Conservation (phyloP, 2,329 filamentous ascomycete genomes). For the Fusarium albidum region DNA sequence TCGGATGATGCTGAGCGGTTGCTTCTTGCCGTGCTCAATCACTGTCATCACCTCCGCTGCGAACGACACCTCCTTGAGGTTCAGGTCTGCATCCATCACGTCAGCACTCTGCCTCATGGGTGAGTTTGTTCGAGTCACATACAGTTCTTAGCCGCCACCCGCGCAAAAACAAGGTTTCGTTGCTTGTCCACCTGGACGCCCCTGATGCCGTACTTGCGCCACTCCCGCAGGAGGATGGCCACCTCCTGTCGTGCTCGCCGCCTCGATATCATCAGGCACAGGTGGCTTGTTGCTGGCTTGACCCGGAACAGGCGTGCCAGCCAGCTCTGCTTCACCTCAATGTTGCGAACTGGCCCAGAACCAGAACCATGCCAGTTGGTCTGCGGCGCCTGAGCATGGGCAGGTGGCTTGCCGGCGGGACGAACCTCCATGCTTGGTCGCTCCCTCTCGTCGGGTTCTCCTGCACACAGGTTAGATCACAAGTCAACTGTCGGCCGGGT, state of each 20-base stretch:
- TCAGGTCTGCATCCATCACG: constrained; percentile 65
- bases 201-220: constrained; percentile 82
- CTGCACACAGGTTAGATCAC: constrained; percentile 9
- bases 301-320: constrained; percentile 88
- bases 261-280: constrained; percentile 76
- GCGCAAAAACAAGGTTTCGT: constrained; percentile 80
- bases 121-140: constrained; percentile 47
- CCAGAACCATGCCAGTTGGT: constrained; percentile 46
- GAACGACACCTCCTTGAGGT: constrained; percentile 88
- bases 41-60: constrained; percentile 88
- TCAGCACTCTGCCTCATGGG: constrained; percentile 29
- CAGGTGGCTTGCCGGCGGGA: constrained; percentile 31
- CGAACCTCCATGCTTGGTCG: constrained; percentile 18
- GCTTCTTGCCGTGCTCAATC: constrained; percentile 82
- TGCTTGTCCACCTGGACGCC: constrained; percentile 82
- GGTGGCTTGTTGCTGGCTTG: constrained; percentile 78
- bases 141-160: constrained; percentile 82
- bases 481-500: not conserved
- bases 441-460: constrained; percentile 25
- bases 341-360: constrained; percentile 57
- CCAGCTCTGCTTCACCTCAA: constrained; percentile 82
- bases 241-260: constrained; percentile 81
- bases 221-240: constrained; percentile 77
- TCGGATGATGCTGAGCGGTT: constrained; percentile 79
- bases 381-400: constrained; percentile 21